Evolutionary conservation across 2,329 filamentous ascomycete genomes (phyloP).

Genomic region (Penicillium sp.): DNA sequence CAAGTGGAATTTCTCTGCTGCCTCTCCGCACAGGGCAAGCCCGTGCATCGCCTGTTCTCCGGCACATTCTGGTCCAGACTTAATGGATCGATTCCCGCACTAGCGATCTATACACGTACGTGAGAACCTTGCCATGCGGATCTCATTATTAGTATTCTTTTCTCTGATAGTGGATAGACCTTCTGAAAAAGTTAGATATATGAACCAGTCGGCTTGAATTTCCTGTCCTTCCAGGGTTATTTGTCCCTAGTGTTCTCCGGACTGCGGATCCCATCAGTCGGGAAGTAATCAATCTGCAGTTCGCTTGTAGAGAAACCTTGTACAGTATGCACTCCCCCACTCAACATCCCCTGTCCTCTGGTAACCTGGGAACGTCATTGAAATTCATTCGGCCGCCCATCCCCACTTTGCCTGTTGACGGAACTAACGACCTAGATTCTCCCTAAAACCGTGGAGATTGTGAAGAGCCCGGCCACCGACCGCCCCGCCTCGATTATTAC

Average conservation of each 20-base stretch:
- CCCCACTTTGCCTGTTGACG: constrained; percentile 7
- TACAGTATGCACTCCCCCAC: neutral
- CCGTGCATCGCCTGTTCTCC: constrained; percentile 4
- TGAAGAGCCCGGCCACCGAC: constrained; percentile 11
- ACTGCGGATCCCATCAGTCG: neutral
- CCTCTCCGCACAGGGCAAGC: constrained; percentile 2
- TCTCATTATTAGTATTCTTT: neutral
- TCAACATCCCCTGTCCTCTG: neutral
- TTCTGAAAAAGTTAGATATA: no score
- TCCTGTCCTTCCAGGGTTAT: neutral
- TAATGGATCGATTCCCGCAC: constrained; percentile 10
- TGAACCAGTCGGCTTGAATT: neutral
- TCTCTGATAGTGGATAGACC: neutral
- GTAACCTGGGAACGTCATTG: neutral
- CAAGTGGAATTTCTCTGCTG: neutral
- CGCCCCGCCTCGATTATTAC: constrained; percentile 9
- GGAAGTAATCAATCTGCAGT: neutral
- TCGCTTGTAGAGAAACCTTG: neutral
- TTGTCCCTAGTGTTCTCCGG: no score
- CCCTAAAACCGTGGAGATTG: constrained; percentile 15
- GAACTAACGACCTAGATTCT: constrained; percentile 7
- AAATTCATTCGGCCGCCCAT: neutral
- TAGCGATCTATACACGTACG: constrained; percentile 8
- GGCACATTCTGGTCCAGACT: neutral
- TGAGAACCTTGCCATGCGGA: neutral